Evolutionary conservation across 148 eudicot genomes (phyloP).

Genomic region (Rhododendron henanense): DNA sequence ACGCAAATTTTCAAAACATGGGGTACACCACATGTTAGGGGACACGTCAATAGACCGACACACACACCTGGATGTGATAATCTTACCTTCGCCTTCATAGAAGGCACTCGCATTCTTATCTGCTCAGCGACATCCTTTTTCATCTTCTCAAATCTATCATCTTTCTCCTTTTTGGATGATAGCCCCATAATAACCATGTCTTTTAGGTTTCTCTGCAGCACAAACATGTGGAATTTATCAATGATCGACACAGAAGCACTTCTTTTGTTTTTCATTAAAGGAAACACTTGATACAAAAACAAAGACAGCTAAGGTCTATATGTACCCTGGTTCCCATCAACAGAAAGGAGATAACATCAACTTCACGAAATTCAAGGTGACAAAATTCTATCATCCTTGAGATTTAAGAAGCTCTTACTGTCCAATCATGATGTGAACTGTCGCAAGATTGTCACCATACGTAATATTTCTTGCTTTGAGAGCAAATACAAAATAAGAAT

Average conservation of each 20-base stretch:
- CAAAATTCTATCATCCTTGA: neutral
- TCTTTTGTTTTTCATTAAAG: neutral
- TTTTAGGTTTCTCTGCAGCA: constrained; percentile 73
- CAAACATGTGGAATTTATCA: constrained; percentile 10
- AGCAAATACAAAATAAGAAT: neutral
- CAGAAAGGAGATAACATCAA: neutral
- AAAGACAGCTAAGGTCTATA: neutral
- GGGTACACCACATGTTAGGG: neutral
- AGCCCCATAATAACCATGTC: constrained; percentile 65
- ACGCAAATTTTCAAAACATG: neutral
- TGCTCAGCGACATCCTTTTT: constrained; percentile 80
- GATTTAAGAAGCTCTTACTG: neutral
- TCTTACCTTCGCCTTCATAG: constrained; percentile 61
- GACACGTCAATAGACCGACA: neutral
- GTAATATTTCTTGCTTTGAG: neutral
- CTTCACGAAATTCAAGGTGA: neutral
- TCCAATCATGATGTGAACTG: neutral
- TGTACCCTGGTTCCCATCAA: neutral
- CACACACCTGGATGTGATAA: neutral
- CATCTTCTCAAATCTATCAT: constrained; percentile 66
- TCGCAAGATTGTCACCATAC: neutral
- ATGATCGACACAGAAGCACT: neutral
- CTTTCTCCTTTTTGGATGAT: constrained; percentile 86
- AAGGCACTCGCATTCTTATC: constrained; percentile 54
- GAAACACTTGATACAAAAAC: neutral